A percentile compares a stretch with the other conserved stretches of the same genome.
Evolutionary conservation across 1,139 yeast genomes (phyloP).

Genomic region (Kodamaea arcana): DNA sequence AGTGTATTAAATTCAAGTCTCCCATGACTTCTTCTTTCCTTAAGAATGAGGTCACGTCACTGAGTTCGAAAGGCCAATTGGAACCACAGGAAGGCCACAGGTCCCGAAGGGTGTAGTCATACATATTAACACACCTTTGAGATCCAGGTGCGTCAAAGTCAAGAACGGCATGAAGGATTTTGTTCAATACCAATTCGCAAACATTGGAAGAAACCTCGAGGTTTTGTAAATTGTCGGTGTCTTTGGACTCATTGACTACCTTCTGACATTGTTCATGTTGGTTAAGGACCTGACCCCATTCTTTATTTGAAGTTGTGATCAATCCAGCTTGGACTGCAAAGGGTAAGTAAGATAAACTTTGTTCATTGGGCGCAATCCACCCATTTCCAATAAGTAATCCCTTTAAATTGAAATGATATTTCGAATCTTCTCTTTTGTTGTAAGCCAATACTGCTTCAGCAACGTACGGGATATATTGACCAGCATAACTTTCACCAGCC

Average conservation of each 20-base stretch:
- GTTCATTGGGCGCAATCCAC: slow-evolving; percentile 89
- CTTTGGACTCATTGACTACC: slow-evolving; percentile 33
- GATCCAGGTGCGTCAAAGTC: slow-evolving; percentile 23
- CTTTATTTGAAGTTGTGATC: slow-evolving; percentile 36
- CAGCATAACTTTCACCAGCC: slow-evolving; percentile 97
- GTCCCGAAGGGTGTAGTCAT: slow-evolving; percentile 71
- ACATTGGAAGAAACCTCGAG: slow-evolving; percentile 33
- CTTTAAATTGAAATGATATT: slow-evolving; percentile 40
- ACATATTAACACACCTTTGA: slow-evolving; percentile 70
- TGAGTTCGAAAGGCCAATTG: slow-evolving; percentile 88
- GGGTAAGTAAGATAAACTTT: slow-evolving; percentile 78
- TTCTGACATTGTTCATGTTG: slow-evolving; percentile 65
- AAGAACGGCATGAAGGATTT: slow-evolving; percentile 35
- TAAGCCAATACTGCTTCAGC: slow-evolving; percentile 58
- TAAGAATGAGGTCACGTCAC: slow-evolving; percentile 57
- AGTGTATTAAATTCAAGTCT: slow-evolving; percentile 50
- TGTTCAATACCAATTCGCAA: slow-evolving; percentile 49
- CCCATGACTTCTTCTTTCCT: slow-evolving; percentile 50
- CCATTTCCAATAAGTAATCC: slow-evolving; percentile 91
- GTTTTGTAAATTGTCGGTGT: too few species aligned
- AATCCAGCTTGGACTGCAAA: slow-evolving; percentile 60
- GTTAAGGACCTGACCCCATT: slow-evolving; percentile 36
- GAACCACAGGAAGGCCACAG: slow-evolving; percentile 83
- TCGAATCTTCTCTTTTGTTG: slow-evolving; percentile 26
- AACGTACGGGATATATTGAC: slow-evolving; percentile 90